Base-by-base conservation (phyloP, 306 rosid species). In the Vicia faba region DNA sequence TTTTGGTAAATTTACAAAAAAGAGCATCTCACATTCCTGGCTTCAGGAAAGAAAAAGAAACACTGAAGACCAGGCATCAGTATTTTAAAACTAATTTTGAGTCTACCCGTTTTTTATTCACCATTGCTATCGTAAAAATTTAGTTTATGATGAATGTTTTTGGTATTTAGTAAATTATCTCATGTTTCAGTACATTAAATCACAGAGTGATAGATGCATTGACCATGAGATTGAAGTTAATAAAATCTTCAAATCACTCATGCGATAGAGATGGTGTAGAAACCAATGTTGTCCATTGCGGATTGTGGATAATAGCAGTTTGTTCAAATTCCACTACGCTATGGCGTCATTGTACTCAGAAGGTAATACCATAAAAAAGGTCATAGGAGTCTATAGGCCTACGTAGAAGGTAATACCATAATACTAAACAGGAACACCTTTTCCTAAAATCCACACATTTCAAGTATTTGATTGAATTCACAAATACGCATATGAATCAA, bases 11-110 rank as follows among this genome's bases (percentile, higher is more conserved):
- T 86, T 82, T 81, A 86, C 84, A 85, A 91, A 87, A 87, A 89
- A 89, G 87, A 88, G 88, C 92, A 93, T 90, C 88, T 84, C 85
- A 89, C 81, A 85, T 72, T 83, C 95, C 97, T 83, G 90, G 82
- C 96, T 88, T 84, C 89, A 84, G 91, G 87, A 82, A 85, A 83
- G 81, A 84, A 79, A 84, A 84, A 81, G 81, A 69, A 77, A 40
- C 78, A 84, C 97, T 85, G 88, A 86, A 88, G 91, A 86, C 92
- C 91, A 88, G 91, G 89, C 82, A 57, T 61, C 15, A 29, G 38
- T 70, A 69, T 68, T 58, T 61, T 74, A 9, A 65, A 69, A 41
- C 54, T 61, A 78, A 77, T 73, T 84, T 80, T 59, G 74, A 75
- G 45, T 50, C 63, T 61, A 76, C 64, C 73, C 38, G 60, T 39